A percentile compares a stretch with the other conserved stretches of the same genome.
Evolutionary conservation across 345 rosid species (phyloP).

Genomic region (Acer negundo): DNA sequence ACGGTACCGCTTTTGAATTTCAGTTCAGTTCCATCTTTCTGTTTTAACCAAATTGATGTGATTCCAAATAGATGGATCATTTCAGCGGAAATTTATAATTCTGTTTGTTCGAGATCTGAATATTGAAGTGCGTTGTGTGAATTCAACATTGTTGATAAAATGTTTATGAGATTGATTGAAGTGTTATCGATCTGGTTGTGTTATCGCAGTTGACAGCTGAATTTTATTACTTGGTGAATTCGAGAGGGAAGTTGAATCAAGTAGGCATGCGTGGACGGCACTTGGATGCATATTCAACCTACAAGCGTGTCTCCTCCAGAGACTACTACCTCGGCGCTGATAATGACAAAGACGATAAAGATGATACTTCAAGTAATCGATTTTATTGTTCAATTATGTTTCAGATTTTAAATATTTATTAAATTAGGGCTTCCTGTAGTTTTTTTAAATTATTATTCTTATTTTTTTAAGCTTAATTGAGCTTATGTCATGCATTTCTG

Average conservation of each 20-base stretch:
- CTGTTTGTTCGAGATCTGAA: background rate
- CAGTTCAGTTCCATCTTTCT: too few species aligned
- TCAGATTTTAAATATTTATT: background rate
- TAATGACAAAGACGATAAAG: constrained; percentile 44
- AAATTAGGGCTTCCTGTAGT: background rate
- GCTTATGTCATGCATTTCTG: background rate
- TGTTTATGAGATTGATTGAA: background rate
- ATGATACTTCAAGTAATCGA: constrained; percentile 50
- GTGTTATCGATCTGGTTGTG: background rate
- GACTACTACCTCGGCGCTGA: constrained; percentile 30
- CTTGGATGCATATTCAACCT: constrained; percentile 35
- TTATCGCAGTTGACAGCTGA: constrained; percentile 29
- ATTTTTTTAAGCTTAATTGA: background rate
- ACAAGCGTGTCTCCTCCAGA: constrained; percentile 58
- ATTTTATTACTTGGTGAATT: constrained; percentile 2
- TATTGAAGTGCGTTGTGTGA: background rate
- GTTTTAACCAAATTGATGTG: too few species aligned
- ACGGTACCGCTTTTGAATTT: background rate
- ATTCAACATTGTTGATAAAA: too few species aligned
- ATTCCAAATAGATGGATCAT: background rate
- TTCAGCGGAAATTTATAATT: background rate
- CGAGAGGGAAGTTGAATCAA: constrained; percentile 19
- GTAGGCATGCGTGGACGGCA: constrained; percentile 72
- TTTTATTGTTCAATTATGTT: background rate
- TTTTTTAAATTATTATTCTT: background rate